These are phyloP conservation scores for Pseudozyma thailandica DNA, from an alignment of 1,284 basidiomycete genomes.

Conservation along the genomic window DNA sequence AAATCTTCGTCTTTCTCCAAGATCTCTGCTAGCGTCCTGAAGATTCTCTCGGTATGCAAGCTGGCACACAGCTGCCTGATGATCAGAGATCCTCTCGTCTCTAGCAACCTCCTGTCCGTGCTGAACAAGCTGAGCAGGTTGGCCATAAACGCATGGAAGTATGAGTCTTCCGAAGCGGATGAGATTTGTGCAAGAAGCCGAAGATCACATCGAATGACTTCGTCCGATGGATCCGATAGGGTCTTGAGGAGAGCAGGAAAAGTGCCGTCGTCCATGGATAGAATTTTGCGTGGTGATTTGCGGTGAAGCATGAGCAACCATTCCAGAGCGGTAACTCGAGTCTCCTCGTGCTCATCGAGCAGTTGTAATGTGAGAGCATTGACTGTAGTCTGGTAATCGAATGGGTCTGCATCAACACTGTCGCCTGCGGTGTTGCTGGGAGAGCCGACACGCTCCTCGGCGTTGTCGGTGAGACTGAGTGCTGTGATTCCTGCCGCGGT, in stretches of 20 bases:
- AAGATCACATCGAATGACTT: constrained; percentile 95
- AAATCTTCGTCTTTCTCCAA: constrained; percentile 98
- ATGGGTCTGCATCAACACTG: constrained; percentile 73
- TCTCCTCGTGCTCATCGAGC: constrained; percentile 94
- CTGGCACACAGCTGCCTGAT: constrained; percentile 94
- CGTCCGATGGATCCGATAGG: constrained; percentile 94
- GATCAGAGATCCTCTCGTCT: constrained; percentile 92
- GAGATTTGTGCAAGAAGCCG: constrained; percentile 93
- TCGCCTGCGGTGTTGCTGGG: constrained; percentile 2
- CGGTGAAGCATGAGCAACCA: constrained; percentile 99
- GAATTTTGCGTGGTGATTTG: constrained; percentile 95
- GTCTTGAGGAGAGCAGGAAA: constrained; percentile 95
- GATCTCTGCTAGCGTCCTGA: constrained; percentile 94
- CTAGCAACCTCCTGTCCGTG: constrained; percentile 88
- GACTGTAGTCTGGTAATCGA: constrained; percentile 92
- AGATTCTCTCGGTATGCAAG: constrained; percentile 94
- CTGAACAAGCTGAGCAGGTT: constrained; percentile 94
- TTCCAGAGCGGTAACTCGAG: constrained; percentile 91
- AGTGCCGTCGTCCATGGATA: constrained; percentile 95
- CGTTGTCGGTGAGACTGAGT: constrained; percentile 15
- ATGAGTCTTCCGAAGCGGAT: constrained; percentile 91
- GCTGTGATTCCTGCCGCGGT: constrained; percentile 15
- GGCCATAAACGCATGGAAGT: constrained; percentile 95
- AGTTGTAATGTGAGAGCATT: constrained; percentile 92
- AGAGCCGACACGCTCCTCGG: constrained; percentile 17